A percentile compares a stretch with the other conserved stretches of the same genome.
Conservation (phyloP, 306 rosid genomes). For the Glycine soja region DNA sequence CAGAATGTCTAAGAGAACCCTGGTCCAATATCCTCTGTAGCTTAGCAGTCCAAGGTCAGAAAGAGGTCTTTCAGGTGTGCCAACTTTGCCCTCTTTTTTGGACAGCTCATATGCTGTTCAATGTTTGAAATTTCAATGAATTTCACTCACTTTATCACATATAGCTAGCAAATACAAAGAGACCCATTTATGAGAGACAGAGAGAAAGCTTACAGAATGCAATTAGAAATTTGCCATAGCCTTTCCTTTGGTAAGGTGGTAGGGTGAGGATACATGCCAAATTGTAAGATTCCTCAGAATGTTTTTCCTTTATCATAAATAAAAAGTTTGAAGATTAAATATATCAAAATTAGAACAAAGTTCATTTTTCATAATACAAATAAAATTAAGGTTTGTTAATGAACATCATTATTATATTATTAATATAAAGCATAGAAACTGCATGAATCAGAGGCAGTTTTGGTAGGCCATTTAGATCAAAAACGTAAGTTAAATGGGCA, state of each 20-base stretch:
- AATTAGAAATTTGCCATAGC: constrained; percentile 97
- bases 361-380: constrained; percentile 13
- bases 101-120: constrained; percentile 96
- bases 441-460: constrained; percentile 18
- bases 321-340: not conserved
- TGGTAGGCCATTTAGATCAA: not conserved
- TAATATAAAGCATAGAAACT: not conserved
- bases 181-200: not conserved
- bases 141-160: constrained; percentile 13
- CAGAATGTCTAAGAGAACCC: constrained; percentile 92
- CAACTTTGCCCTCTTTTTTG: constrained; percentile 96
- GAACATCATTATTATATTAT: constrained; percentile 5
- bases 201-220: constrained; percentile 82
- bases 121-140: constrained; percentile 44
- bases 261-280: constrained; percentile 98
- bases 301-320: constrained; percentile 80
- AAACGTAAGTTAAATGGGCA: constrained; percentile 17
- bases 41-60: constrained; percentile 96
- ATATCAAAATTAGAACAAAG: constrained; percentile 18
- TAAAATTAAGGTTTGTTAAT: constrained; percentile 22
- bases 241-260: constrained; percentile 99
- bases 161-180: constrained; percentile 7
- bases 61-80: constrained; percentile 99
- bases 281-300: constrained; percentile 97
- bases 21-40: constrained; percentile 99